These are phyloP conservation scores for Verticillium longisporum DNA, from an alignment of 2,329 filamentous ascomycete species.

Conservation along the genomic window DNA sequence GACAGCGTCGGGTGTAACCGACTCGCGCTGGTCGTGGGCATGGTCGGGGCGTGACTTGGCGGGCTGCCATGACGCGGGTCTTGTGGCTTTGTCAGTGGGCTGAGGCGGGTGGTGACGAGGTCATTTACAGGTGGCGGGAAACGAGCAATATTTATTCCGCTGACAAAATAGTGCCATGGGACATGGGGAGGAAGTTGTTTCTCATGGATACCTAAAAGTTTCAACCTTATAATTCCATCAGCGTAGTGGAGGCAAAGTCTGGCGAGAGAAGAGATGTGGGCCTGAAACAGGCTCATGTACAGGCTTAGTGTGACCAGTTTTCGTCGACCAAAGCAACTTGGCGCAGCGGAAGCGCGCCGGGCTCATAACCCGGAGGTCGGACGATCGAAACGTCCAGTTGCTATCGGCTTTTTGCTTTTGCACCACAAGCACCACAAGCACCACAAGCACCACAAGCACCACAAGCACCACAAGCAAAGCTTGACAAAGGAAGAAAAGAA, in stretches of 20 bases:
- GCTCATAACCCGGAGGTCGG: conserved; percentile 4
- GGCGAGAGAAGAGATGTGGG: neutral
- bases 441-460: neutral
- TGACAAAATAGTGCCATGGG: too few species aligned
- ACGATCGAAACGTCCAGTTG: conserved; percentile 2
- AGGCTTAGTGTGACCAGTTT: neutral
- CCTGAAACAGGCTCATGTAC: too few species aligned
- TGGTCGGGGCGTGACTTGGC: neutral
- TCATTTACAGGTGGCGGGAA: neutral
- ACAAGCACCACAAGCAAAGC: too few species aligned
- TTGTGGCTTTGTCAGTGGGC: neutral
- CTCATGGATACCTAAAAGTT: too few species aligned
- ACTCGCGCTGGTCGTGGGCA: neutral
- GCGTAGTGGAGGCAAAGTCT: neutral
- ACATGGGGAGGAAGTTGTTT: too few species aligned
- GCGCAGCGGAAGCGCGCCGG: conserved; percentile 5
- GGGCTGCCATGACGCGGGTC: neutral
- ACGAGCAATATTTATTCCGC: too few species aligned
- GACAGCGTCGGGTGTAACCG: neutral
- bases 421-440: neutral
- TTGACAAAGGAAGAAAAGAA: too few species aligned
- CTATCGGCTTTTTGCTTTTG: neutral
- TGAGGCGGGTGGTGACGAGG: neutral
- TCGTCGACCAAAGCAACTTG: neutral
- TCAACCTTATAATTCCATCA: too few species aligned